Base-by-base conservation (phyloP, 2,329 filamentous ascomycete genomes). In the Phaeomoniella chlamydospora region DNA sequence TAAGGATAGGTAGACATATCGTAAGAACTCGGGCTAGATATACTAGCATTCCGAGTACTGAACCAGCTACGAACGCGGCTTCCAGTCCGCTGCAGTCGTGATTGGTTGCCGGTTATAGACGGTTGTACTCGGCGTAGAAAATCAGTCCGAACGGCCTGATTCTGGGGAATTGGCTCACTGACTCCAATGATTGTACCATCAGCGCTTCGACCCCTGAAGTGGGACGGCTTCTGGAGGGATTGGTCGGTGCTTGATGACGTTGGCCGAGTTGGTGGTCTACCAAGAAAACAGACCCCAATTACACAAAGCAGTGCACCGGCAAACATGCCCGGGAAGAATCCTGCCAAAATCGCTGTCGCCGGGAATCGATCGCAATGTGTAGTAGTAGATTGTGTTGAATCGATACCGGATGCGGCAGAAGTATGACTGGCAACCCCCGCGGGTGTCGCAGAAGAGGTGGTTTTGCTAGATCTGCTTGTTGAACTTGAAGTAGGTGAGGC, bases 241-340 rank as follows among this genome's bases (percentile, higher is more conserved):
- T 35, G 10, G 44, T 41, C 5, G 35, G 35, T 26, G 29, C 15
- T 10, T 18, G 22, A 13, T 19, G 35, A 17, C 48, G 46, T 35
- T 44, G 40, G 4, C 40, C 41, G 26, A 45, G 41, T 16, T 45
- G 42, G 35, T 17, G 43, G 37, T 14, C 52, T 50, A 34, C 59
- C 51, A 36, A 60, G 44, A 43, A 53, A 59, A 37, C 55, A 50
- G 26, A 55, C 45, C 37, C 76, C 51, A 54, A 65, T 43, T 67
- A 73, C 22, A 70, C 70, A 48, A 58, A 64, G 22, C 62, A 78
- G 33, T 56, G 56, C 53, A 4, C 63, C 63, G 17, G 57, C 50
- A n/a, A 62, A 36, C 12, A 60, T 46, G 4, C 63, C 63, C 3
- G 62, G 58, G 44, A 65, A 63, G 47, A 67, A 62, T 13, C 63